Evolutionary conservation across 179 eudicot species (phyloP), one percentile per base, ranked within the genome.

Genomic region (Amaranthus tricolor): DNA sequence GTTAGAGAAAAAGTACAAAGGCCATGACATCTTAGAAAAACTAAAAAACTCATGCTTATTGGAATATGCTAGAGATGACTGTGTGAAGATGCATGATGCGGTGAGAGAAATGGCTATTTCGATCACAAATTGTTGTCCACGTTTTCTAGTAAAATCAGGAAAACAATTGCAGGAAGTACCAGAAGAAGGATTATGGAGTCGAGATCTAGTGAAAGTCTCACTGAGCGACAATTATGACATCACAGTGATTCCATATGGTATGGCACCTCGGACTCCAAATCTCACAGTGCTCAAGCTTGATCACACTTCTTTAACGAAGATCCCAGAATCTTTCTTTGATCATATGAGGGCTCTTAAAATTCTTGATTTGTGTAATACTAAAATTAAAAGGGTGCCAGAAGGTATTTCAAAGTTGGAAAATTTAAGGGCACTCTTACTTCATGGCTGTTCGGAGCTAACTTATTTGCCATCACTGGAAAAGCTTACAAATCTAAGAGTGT

Each of bases 11-110:
- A n/a, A n/a, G n/a, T n/a, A 59, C 75, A 72, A 72, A 60, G 75
- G 75, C 14, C 67, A 72, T 60, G 12, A 57, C 5, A 58, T 72
- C 7, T 10, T 72, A 31, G 16, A 72, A 72, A 6, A 43, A 56
- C 50, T 74, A 11, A 70, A 31, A 43, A 63, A 56, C 9, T 40
- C 63, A 44, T 52, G 70, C 70, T 44, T 74, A 21, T 53, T 75
- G 20, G 78, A 75, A 16, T 1, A 15, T 51, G 52, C 1, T 6
- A 31, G 19, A 7, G 19, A 7, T 7, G 13, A 9, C 20, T 13
- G 72, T 65, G 72, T 75, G 57, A 75, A 50, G 43, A 66, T 75
- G 77, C 77, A 75, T 66, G 77, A 75, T 66, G 48, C 66, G 45
- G 10, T 75, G 47, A 56, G 72, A 51, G 82, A 75, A 47, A 75